These are phyloP conservation scores for Fusarium sarcochroum DNA, from an alignment of 2,329 filamentous ascomycete species.

Conservation along the genomic window DNA sequence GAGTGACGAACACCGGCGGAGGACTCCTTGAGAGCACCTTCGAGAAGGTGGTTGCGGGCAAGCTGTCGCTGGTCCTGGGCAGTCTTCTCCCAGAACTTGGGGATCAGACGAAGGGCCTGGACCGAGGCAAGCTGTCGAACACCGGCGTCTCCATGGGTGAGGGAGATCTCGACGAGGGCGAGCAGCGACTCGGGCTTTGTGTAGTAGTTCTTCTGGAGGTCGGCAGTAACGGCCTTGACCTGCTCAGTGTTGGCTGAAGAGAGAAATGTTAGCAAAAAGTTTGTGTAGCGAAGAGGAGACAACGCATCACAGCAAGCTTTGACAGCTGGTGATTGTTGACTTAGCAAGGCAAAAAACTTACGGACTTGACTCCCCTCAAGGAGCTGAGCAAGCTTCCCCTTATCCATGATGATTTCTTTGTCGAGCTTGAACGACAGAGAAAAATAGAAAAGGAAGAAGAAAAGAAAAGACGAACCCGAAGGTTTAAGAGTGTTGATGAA, in stretches of 20 bases:
- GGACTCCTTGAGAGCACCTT: conserved; percentile 85
- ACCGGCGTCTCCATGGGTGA: conserved; percentile 79
- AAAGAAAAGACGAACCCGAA: conserved; percentile 37
- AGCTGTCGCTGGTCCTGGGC: conserved; percentile 81
- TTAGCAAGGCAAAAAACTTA: conserved; percentile 63
- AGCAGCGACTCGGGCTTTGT: conserved; percentile 86
- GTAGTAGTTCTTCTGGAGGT: conserved; percentile 95
- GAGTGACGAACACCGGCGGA: conserved; percentile 85
- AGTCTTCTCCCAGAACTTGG: conserved; percentile 87
- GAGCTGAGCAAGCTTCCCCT: conserved; percentile 85
- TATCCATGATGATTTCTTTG: conserved; percentile 56
- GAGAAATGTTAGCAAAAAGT: conserved; percentile 28
- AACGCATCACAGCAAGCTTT: conserved; percentile 13
- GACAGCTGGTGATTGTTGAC: conserved; percentile 4
- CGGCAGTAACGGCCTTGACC: conserved; percentile 90
- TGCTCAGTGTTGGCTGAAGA: conserved; percentile 84
- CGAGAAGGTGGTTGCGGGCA: conserved; percentile 85
- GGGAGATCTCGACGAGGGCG: conserved; percentile 88
- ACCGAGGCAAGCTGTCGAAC: conserved; percentile 93
- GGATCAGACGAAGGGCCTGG: conserved; percentile 85
- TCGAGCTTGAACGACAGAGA: conserved; percentile 44
- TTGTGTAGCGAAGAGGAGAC: conserved; percentile 11
- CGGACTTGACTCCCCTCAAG: conserved; percentile 90
- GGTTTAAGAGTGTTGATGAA: conserved; percentile 37
- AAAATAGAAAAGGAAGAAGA: conserved; percentile 21